phyloP scores from a whole-genome alignment of 2,329 filamentous ascomycete species.

The Penicillium sp. region DNA sequence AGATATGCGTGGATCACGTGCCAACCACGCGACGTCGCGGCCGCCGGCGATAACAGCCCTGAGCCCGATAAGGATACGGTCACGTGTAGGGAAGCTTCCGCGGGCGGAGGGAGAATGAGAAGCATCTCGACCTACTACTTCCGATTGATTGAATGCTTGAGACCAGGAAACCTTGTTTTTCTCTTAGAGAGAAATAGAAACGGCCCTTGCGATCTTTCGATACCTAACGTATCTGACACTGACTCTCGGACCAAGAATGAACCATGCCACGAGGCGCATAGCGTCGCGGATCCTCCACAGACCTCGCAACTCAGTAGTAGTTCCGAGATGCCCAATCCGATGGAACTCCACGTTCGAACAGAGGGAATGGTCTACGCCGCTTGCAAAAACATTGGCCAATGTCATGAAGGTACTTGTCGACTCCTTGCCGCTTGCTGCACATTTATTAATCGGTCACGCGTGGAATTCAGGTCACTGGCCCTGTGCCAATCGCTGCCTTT shows the following conservation, averaged over 20 bases:
- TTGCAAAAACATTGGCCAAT: slow-evolving; percentile 80
- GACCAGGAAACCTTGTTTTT: not conserved
- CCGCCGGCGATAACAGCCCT: not conserved
- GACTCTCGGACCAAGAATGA: slow-evolving; percentile 25
- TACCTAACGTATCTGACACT: not conserved
- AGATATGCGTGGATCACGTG: too few relatives aligned
- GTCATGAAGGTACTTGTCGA: slow-evolving; percentile 69
- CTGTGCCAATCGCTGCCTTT: slow-evolving; percentile 85
- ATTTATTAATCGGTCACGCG: slow-evolving; percentile 3
- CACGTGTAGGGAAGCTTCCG: slow-evolving; percentile 29
- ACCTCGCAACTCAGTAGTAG: slow-evolving; percentile 16
- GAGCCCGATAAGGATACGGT: slow-evolving; percentile 20
- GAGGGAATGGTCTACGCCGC: slow-evolving; percentile 82
- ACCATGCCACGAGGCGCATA: slow-evolving; percentile 28
- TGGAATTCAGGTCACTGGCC: slow-evolving; percentile 69
- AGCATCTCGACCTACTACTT: not conserved
- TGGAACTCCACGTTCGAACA: slow-evolving; percentile 36
- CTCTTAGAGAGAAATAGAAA: not conserved
- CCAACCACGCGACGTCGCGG: too few relatives aligned
- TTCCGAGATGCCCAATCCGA: slow-evolving; percentile 24
- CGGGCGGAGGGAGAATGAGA: slow-evolving; percentile 28
- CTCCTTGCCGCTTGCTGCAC: not conserved
- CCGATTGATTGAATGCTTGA: not conserved
- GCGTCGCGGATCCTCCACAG: slow-evolving; percentile 26
- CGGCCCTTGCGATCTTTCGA: fast-evolving